phyloP scores from a whole-genome alignment of 495 filamentous ascomycete genomes.

The Penicillium lagena region DNA sequence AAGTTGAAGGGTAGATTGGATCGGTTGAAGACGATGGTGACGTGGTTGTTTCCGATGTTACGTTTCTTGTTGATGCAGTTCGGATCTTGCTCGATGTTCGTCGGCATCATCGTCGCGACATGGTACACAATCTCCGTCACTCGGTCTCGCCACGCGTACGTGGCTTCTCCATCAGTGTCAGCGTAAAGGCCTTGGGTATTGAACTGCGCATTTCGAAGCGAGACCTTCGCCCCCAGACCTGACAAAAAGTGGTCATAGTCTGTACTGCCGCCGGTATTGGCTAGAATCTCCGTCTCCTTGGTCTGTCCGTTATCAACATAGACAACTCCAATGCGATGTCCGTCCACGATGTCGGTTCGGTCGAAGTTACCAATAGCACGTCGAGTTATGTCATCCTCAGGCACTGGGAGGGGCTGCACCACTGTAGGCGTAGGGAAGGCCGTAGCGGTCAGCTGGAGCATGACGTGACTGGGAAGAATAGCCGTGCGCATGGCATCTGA shows the following conservation, averaged over 20 bases:
- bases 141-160: constrained; percentile 88
- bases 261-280: constrained; percentile 72
- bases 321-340: constrained; percentile 91
- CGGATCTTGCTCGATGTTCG: constrained; percentile 66
- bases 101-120: constrained; percentile 95
- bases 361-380: constrained; percentile 79
- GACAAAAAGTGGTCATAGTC: constrained; percentile 82
- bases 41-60: constrained; percentile 96
- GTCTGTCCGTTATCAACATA: constrained; percentile 84
- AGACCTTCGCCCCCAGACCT: constrained; percentile 72
- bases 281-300: constrained; percentile 72
- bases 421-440: constrained; percentile 64
- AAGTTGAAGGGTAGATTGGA: constrained; percentile 83
- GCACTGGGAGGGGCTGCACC: constrained; percentile 68
- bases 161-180: constrained; percentile 75
- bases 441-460: constrained; percentile 62
- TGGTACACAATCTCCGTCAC: constrained; percentile 96
- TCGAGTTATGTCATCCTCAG: constrained; percentile 72
- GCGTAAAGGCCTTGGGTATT: constrained; percentile 92
- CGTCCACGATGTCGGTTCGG: constrained; percentile 82
- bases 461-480: constrained; percentile 72
- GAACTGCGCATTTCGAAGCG: constrained; percentile 73
- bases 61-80: constrained; percentile 79
- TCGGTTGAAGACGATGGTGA: constrained; percentile 97
- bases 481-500: constrained; percentile 33